Evolutionary conservation across 2,329 filamentous ascomycete genomes (phyloP), one percentile per base, ranked within the genome.

Genomic region (Alternaria sp.): DNA sequence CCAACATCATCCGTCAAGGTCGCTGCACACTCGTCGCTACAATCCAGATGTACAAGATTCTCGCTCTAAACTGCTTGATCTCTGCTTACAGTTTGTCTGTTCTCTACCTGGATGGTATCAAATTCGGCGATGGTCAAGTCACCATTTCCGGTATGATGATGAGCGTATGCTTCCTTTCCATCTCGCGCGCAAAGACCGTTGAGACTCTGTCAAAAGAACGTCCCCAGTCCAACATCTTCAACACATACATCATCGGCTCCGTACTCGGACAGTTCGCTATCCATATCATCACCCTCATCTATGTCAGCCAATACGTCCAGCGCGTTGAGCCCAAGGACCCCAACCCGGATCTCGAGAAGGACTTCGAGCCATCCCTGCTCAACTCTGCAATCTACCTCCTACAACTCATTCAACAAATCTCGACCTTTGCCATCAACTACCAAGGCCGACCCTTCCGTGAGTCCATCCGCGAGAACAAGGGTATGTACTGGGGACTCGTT

Each of bases 11-110:
- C 74, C 92, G 95, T 59, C 95, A 99, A 82, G 95, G 95, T 59
- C 91, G 95, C 64, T 99, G 95, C 83, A 99, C 95, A 7, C 88
- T 99, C 20, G 95, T 99, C 55, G 95, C 95, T 32, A 99, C 95
- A 0, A 98, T 99, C 67, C 95, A 99, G 84, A 99, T 99, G 94
- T 99, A 99, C 88, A 99, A 97, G 86, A 99, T 99, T 72, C 87
- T 99, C 52, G 95, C 95, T 7, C 84, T 99, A 61, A 99, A 99
- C 84, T 99, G 95, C 78, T 85, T 99, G 70, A 99, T 99, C 77
- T 97, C 92, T 70, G 95, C 95, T 38, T 99, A 99, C 87, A 97
- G 93, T 79, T 82, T 99, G 76, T 96, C 92, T 78, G 95, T 99
- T 18, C 85, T 99, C 59, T 99, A 99, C 75, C 87, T 99, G 1